Evolutionary conservation across 192 early-diverging fungal genomes (phyloP).

Genomic region (Coemansia sp.): DNA sequence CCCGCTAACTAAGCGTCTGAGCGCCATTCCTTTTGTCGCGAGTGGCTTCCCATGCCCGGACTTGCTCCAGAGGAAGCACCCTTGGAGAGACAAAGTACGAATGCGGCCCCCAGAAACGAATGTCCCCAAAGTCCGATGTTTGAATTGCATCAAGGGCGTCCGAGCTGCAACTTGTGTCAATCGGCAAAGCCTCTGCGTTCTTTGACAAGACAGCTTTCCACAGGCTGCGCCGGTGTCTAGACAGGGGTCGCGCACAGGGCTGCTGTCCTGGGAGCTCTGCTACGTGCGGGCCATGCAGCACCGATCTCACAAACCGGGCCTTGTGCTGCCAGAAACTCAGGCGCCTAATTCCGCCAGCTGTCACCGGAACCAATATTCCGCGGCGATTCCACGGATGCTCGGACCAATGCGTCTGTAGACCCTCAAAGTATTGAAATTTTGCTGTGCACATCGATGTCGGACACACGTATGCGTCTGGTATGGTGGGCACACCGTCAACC

Average conservation of each 20-base stretch:
- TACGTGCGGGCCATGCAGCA: conserved; percentile 21
- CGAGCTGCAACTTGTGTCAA: not conserved
- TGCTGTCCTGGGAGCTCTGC: not conserved
- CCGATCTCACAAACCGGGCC: conserved; percentile 21
- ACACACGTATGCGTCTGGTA: conserved; percentile 25
- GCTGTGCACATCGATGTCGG: conserved; percentile 27
- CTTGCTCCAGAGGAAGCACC: conserved; percentile 23
- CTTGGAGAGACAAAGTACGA: conserved; percentile 39
- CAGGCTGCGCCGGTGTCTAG: not conserved
- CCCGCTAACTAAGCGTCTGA: not conserved
- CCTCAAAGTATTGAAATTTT: conserved; percentile 15
- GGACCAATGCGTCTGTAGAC: conserved; percentile 26
- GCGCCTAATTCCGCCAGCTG: conserved; percentile 31
- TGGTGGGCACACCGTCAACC: conserved; percentile 22
- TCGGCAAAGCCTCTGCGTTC: not conserved
- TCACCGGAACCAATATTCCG: conserved; percentile 24
- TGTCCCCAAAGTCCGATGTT: conserved; percentile 33
- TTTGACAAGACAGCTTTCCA: not conserved
- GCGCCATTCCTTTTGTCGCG: not conserved
- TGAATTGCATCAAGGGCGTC: not conserved
- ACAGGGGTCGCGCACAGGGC: not conserved
- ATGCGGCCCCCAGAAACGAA: conserved; percentile 23
- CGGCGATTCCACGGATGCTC: conserved; percentile 43
- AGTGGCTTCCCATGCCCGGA: conserved; percentile 21
- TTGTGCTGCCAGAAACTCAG: conserved; percentile 45